phyloP scores from a whole-genome alignment of 306 rosid genomes.

The Trichosanthes cucumerina region DNA sequence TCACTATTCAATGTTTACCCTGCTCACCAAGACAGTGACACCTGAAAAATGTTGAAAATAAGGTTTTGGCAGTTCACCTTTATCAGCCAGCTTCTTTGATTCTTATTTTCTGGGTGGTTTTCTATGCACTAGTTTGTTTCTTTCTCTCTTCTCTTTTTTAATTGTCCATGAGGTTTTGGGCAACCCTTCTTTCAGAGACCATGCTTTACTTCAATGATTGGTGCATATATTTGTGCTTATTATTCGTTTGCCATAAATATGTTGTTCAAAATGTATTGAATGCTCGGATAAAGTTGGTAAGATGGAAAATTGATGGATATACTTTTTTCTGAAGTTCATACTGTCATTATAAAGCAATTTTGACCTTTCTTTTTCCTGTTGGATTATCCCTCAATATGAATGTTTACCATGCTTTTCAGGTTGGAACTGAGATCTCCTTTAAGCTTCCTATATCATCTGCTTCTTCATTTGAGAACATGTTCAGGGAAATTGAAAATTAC shows the following conservation, averaged over 20 bases:
- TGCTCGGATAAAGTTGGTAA: neutral
- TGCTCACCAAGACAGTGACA: neutral
- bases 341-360: neutral
- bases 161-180: neutral
- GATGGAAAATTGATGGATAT: neutral
- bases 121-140: neutral
- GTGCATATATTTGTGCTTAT: neutral
- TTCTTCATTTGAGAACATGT: conserved; percentile 71
- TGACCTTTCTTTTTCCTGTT: neutral
- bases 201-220: neutral
- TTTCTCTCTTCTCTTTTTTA: neutral
- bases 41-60: neutral
- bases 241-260: neutral
- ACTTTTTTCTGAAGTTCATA: neutral
- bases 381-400: conserved; percentile 9
- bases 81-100: neutral
- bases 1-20: neutral
- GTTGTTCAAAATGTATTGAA: neutral
- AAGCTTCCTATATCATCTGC: conserved; percentile 95
- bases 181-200: neutral
- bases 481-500: conserved; percentile 92
- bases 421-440: conserved; percentile 95
- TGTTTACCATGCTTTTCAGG: conserved; percentile 42
- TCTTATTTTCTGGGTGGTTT: neutral
- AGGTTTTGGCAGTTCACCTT: neutral